Conservation (phyloP, 1,284 basidiomycete genomes). For the Sporisorium reilianum region DNA sequence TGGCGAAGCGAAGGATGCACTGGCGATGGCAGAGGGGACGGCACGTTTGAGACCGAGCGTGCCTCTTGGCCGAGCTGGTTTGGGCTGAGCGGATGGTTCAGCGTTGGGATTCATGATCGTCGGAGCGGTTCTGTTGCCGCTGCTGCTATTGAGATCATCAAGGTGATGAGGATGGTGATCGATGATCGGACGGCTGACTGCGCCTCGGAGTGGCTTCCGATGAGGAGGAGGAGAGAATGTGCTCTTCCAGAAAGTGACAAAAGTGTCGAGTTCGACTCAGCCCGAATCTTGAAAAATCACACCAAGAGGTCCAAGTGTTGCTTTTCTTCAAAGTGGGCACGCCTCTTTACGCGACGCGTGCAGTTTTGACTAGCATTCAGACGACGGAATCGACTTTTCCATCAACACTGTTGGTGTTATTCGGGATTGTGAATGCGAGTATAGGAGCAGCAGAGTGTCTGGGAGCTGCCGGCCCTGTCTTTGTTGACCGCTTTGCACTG, state of each 20-base stretch:
- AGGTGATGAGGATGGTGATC: slow-evolving; percentile 6
- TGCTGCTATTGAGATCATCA: slow-evolving; percentile 4
- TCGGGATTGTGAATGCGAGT: no score
- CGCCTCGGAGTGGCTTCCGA: background rate
- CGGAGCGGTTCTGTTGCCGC: background rate
- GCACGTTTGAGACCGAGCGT: slow-evolving; percentile 36
- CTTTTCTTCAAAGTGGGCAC: background rate
- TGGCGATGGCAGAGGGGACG: slow-evolving; percentile 13
- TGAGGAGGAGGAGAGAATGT: background rate
- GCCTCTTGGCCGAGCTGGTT: slow-evolving; percentile 29
- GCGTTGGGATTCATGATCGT: slow-evolving; percentile 15
- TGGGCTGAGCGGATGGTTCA: slow-evolving; percentile 11
- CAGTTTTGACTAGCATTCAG: no score
- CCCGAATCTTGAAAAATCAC: slow-evolving; percentile 1
- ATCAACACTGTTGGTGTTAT: no score
- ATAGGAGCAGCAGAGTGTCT: no score
- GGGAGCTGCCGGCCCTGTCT: no score
- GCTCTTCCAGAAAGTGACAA: background rate
- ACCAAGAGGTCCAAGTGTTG: slow-evolving; percentile 6
- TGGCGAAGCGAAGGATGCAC: slow-evolving; percentile 13
- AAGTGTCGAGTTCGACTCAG: slow-evolving; percentile 15
- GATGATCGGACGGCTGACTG: slow-evolving; percentile 2
- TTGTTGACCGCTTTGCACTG: no score
- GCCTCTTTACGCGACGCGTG: slow-evolving; percentile 42
- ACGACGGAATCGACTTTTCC: no score